phyloP scores from a whole-genome alignment of 768 basidiomycete genomes.

The Kwoniella europaea region DNA sequence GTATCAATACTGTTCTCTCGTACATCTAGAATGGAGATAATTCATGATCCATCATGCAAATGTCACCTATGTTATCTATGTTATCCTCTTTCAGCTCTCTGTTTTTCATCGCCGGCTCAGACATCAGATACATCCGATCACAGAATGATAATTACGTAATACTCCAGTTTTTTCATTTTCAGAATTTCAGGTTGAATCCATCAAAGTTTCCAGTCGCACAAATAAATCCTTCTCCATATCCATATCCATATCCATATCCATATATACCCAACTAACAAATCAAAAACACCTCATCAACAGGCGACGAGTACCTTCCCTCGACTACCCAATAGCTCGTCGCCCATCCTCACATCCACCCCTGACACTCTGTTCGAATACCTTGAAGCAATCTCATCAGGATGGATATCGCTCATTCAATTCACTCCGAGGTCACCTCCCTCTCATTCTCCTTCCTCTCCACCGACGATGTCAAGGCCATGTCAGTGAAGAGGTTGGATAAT shows the following conservation, averaged over 20 bases:
- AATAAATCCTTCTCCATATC: neutral
- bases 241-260: neutral
- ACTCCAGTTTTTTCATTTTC: neutral
- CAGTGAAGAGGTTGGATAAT: constrained; percentile 97
- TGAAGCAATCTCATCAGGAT: constrained; percentile 56
- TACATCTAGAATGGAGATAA: too few species aligned
- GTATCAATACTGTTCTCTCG: too few species aligned
- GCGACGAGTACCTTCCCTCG: constrained; percentile 20
- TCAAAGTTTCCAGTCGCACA: neutral
- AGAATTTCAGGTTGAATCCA: neutral
- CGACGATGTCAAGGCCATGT: constrained; percentile 86
- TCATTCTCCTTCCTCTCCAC: constrained; percentile 92
- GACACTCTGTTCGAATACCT: neutral
- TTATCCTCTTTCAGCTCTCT: constrained; percentile 4
- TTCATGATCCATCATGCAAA: too few species aligned
- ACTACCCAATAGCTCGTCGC: constrained; percentile 21
- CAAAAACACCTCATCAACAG: neutral
- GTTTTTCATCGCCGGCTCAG: neutral
- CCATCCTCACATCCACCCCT: constrained; percentile 2
- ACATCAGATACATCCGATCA: neutral
- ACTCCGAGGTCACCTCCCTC: constrained; percentile 79
- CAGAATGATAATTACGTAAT: neutral
- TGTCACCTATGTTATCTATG: too few species aligned
- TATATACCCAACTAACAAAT: neutral
- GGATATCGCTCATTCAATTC: constrained; percentile 89